Conservation (phyloP, 495 filamentous ascomycete genomes). For the Penicillium pulvis region DNA sequence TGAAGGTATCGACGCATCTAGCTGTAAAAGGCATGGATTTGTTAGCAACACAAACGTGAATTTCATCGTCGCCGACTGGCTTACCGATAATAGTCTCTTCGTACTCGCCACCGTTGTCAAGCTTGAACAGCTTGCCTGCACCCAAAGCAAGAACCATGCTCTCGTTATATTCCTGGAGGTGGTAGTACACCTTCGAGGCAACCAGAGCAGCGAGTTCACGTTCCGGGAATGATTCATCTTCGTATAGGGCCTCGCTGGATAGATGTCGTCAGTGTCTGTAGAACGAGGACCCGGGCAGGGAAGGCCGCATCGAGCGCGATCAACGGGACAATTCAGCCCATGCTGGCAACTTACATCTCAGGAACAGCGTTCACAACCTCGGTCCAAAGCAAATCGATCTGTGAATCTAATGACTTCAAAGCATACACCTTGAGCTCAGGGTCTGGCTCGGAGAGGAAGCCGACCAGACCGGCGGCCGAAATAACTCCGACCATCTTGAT, state of each 20-base stretch:
- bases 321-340: neutral
- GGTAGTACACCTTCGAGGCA: conserved; percentile 97
- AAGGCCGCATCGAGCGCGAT: conserved; percentile 10
- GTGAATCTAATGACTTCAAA: conserved; percentile 87
- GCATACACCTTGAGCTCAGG: conserved; percentile 90
- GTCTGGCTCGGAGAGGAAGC: conserved; percentile 94
- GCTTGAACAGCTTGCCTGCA: conserved; percentile 91
- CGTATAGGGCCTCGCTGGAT: conserved; percentile 89
- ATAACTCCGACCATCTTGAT: conserved; percentile 85
- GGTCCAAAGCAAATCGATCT: conserved; percentile 95
- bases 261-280: conserved; percentile 17
- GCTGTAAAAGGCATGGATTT: conserved; percentile 41
- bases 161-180: conserved; percentile 97
- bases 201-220: conserved; percentile 93
- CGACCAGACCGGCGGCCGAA: conserved; percentile 91
- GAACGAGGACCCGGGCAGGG: conserved; percentile 3
- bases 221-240: conserved; percentile 93
- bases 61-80: conserved; percentile 16
- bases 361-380: conserved; percentile 90
- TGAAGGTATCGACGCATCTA: conserved; percentile 98
- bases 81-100: conserved; percentile 93
- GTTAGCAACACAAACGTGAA: neutral
- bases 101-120: conserved; percentile 90
- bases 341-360: conserved; percentile 72
- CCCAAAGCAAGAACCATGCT: conserved; percentile 98